These are phyloP conservation scores for Suillus plorans DNA, from an alignment of 768 basidiomycete species.

Conservation along the genomic window DNA sequence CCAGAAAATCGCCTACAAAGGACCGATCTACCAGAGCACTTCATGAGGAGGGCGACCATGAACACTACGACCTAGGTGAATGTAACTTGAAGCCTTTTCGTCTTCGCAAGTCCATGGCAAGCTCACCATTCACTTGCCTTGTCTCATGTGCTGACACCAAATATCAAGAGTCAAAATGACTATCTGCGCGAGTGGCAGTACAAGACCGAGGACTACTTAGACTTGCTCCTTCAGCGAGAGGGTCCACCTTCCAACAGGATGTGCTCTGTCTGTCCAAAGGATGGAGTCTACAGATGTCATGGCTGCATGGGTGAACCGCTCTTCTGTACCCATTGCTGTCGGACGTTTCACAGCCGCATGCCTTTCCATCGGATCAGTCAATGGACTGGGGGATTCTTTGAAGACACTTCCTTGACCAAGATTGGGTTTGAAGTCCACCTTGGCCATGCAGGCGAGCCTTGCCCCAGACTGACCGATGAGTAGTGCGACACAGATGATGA, in stretches of 20 bases:
- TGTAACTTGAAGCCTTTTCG: no score
- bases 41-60: no score
- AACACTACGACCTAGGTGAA: no score
- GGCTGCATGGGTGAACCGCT: background rate
- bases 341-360: background rate
- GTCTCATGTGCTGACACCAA: no score
- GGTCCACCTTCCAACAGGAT: background rate
- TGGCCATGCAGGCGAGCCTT: constrained; percentile 11
- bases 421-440: background rate
- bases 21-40: no score
- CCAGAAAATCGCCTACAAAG: no score
- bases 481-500: background rate
- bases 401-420: background rate
- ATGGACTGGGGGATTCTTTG: background rate
- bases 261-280: background rate
- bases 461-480: constrained; percentile 7
- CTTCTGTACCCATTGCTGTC: constrained; percentile 2
- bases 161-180: background rate
- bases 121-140: no score
- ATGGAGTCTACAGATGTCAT: constrained; percentile 1
- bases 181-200: constrained; percentile 2
- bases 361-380: constrained; percentile 5
- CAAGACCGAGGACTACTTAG: background rate
- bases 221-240: background rate
- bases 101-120: no score